A percentile compares a stretch with the other conserved stretches of the same genome.
Conservation (phyloP, 2,329 filamentous ascomycete genomes). For the Corinectria fuckeliana region DNA sequence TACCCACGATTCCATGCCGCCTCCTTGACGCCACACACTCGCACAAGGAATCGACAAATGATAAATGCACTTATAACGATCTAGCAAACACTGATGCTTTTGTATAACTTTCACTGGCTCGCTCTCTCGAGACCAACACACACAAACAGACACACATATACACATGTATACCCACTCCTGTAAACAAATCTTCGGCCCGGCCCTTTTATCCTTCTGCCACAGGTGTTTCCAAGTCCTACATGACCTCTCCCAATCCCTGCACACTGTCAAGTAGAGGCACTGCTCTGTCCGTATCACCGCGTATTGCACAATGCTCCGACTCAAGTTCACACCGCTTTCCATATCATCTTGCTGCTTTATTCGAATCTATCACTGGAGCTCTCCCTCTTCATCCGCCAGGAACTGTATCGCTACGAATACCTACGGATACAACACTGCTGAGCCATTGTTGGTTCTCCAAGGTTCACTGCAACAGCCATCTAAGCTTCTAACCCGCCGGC, state of each 20-base stretch:
- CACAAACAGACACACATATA: not conserved
- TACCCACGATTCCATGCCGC: not conserved
- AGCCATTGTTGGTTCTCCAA: not conserved
- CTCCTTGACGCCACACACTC: not conserved
- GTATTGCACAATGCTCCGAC: too few species aligned
- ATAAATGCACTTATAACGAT: not conserved
- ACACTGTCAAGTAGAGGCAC: too few species aligned
- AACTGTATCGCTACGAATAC: too few species aligned
- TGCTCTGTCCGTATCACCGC: too few species aligned
- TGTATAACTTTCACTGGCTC: not conserved
- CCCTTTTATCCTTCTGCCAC: not conserved
- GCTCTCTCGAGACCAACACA: not conserved
- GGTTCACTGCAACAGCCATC: not conserved
- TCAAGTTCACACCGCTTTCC: too few species aligned
- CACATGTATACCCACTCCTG: not conserved
- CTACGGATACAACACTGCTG: not conserved
- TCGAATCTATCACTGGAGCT: too few species aligned
- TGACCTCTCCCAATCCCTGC: too few species aligned
- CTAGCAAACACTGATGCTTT: not conserved
- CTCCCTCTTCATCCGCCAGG: not conserved
- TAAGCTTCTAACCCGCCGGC: not conserved
- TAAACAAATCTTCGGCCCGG: not conserved
- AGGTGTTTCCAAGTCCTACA: too few species aligned
- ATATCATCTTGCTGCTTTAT: too few species aligned
- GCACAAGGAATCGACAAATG: not conserved